Evolutionary conservation across 345 rosid species (phyloP).

Genomic region (Pseudoturritis turrita): DNA sequence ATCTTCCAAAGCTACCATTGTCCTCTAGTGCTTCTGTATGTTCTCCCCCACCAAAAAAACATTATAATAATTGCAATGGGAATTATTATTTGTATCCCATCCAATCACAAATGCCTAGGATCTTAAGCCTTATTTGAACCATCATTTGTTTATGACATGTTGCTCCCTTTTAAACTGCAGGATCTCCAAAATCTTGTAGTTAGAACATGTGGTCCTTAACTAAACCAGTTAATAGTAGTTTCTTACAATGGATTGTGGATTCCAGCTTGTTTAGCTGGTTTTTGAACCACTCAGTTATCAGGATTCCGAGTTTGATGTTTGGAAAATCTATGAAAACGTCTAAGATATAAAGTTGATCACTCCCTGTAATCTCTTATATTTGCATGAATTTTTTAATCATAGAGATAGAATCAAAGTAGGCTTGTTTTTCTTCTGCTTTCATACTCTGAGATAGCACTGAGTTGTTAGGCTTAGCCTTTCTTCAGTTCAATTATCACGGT

Average conservation of each 20-base stretch:
- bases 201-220: slow-evolving; percentile 3
- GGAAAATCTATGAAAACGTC: slow-evolving; percentile 4
- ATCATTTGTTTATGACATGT: slow-evolving; percentile 25
- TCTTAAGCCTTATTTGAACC: slow-evolving; percentile 1
- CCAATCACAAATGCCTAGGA: slow-evolving; percentile 24
- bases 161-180: slow-evolving; percentile 8
- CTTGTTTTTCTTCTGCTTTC: background rate
- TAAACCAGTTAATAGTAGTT: background rate
- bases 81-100: background rate
- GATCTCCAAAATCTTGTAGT: slow-evolving; percentile 7
- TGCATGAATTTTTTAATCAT: background rate
- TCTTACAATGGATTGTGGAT: background rate
- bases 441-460: background rate
- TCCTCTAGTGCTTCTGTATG: background rate
- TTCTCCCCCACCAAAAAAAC: background rate
- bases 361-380: background rate
- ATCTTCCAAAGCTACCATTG: slow-evolving; percentile 12
- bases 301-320: slow-evolving; percentile 1
- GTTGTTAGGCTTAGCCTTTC: background rate
- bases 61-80: background rate
- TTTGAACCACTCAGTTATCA: background rate
- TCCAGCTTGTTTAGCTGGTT: background rate
- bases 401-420: background rate
- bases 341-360: slow-evolving; percentile 5
- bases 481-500: background rate